Base-by-base conservation (phyloP, 2,329 filamentous ascomycete genomes). In the Microcyclospora tardicrescens region DNA sequence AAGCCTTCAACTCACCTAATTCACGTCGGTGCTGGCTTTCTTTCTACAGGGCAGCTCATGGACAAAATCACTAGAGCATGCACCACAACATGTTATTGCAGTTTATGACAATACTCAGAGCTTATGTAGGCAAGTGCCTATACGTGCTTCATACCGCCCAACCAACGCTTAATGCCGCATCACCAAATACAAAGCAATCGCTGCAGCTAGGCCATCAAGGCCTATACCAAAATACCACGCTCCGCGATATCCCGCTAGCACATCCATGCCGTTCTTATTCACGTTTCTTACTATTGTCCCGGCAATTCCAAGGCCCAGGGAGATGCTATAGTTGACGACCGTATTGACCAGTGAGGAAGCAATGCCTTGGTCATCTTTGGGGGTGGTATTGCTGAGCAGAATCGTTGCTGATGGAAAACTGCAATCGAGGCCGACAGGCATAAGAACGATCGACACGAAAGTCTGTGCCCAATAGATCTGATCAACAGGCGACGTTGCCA, bases 281-380 rank as follows among this genome's bases (percentile, higher is more conserved):
- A 46, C 43, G 11, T 43, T 29, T 6, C 51, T 24, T 8, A 80
- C 75, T 2, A 80, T 69, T 0, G 74, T 79, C 0, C 75, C 77
- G 0, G 77, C 77, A 33, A 83, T 68, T 0, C 77, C 79, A 0
- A 84, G 61, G 0, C 73, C 75, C 5, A 81, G 58, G 2, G 73
- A 73, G 32, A 82, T 79, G 42, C 70, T 71, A 52, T 81, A 82
- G 54, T 83, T 80, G 44, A 81, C 72, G 10, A 79, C 64, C 0
- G 77, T 80, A 38, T 69, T 74, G 19, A 80, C 71, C 2, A 81
- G 54, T 6, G 68, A 73, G 0, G 67, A 67, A 0, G 67, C 67
- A 9, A 71, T 59, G 3, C 68, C 69, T 45, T 72, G 68, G 34
- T 69, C 62, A 36, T 69, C 58, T 9, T 57, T 54, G 4, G 54